These are phyloP conservation scores for Luffa acutangula DNA, from an alignment of 306 rosid genomes.

Conservation along the genomic window DNA sequence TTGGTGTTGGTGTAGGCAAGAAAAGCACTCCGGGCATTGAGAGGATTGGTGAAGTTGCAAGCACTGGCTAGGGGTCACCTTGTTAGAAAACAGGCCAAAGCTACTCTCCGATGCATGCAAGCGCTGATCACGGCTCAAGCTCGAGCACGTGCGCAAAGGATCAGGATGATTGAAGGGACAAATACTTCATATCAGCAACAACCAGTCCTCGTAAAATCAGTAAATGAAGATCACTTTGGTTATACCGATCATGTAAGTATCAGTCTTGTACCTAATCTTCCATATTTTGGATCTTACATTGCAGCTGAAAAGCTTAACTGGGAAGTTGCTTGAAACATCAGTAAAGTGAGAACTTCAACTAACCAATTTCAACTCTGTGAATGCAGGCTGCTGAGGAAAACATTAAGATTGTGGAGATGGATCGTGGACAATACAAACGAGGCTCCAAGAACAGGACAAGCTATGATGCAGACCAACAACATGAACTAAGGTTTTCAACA, in stretches of 20 bases:
- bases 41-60: slow-evolving; percentile 87
- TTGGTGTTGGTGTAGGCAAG: slow-evolving; percentile 47
- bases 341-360: background rate
- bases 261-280: background rate
- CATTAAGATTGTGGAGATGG: slow-evolving; percentile 94
- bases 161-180: slow-evolving; percentile 38
- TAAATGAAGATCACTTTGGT: slow-evolving; percentile 28
- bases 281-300: background rate
- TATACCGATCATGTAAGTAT: slow-evolving; percentile 45
- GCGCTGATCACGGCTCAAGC: slow-evolving; percentile 85
- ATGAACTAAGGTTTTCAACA: background rate
- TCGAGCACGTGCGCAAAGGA: slow-evolving; percentile 78
- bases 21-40: slow-evolving; percentile 78
- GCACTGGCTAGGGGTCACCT: slow-evolving; percentile 90
- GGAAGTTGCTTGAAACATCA: slow-evolving; percentile 7
- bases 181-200: slow-evolving; percentile 22
- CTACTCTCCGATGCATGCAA: slow-evolving; percentile 74
- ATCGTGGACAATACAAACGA: slow-evolving; percentile 40
- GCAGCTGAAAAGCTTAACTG: background rate
- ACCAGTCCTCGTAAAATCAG: slow-evolving; percentile 29
- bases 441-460: slow-evolving; percentile 38
- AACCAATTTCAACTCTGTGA: background rate
- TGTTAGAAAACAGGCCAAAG: slow-evolving; percentile 81
- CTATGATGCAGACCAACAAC: slow-evolving; percentile 11
- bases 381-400: slow-evolving; percentile 65